These are phyloP conservation scores for Oryza longistaminata DNA, from an alignment of 176 grass and related monocot genomes.

Conservation along the genomic window DNA sequence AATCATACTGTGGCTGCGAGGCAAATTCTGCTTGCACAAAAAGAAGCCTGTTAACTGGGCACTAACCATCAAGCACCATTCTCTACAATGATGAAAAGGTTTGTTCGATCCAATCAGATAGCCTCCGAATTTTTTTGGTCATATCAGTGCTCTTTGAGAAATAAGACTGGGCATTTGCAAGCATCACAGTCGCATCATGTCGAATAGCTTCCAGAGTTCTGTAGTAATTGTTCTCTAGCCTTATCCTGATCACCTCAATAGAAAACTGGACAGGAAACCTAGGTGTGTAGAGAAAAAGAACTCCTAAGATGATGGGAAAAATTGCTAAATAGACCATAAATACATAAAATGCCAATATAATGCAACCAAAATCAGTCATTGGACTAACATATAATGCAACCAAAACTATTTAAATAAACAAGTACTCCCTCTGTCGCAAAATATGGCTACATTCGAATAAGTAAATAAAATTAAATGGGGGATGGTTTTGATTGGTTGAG, in stretches of 20 bases:
- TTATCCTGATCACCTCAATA: constrained; percentile 81
- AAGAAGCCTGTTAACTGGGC: not conserved
- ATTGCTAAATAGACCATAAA: constrained; percentile 9
- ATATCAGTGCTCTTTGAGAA: constrained; percentile 65
- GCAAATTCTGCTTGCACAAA: constrained; percentile 20
- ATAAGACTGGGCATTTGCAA: constrained; percentile 66
- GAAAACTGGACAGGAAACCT: constrained; percentile 92
- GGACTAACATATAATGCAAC: not conserved
- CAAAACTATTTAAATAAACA: not conserved
- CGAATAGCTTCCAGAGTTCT: constrained; percentile 72
- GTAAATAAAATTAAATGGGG: too few species aligned
- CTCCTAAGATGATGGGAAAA: not conserved
- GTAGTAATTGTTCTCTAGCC: constrained; percentile 78
- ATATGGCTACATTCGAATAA: too few species aligned
- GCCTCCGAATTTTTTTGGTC: constrained; percentile 55
- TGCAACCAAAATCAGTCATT: not conserved
- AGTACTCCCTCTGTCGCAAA: too few species aligned
- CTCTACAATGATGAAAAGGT: constrained; percentile 57
- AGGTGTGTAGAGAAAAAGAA: constrained; percentile 25
- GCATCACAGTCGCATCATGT: constrained; percentile 77
- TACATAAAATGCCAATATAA: not conserved
- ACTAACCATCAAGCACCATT: not conserved
- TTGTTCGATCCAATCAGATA: constrained; percentile 56
- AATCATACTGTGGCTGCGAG: constrained; percentile 13
- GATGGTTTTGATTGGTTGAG: too few species aligned